Conservation (phyloP, 257 asterid species). For the Osmanthus fragrans region DNA sequence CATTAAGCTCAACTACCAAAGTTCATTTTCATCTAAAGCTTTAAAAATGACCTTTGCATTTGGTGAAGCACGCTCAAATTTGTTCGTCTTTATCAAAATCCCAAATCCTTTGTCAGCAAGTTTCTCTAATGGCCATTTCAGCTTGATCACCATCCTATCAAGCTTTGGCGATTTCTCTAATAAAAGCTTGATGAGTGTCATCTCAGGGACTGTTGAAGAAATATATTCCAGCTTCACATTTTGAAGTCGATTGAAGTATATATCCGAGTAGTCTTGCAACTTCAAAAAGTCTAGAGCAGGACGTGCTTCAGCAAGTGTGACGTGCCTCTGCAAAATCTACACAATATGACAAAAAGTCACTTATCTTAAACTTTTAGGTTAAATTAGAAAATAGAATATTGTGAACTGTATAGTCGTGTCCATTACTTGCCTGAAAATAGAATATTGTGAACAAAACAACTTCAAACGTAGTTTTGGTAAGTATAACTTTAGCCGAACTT, state of each 20-base stretch:
- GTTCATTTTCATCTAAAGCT: not conserved
- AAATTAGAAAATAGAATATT: not conserved
- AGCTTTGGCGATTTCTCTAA: not conserved
- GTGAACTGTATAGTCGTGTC: not conserved
- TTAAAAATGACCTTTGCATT: slow-evolving; percentile 13
- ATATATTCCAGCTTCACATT: slow-evolving; percentile 10
- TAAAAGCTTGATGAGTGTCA: slow-evolving; percentile 20
- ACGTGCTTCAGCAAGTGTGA: not conserved
- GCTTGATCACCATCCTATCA: not conserved
- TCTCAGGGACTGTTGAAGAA: not conserved
- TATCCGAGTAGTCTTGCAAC: slow-evolving; percentile 14
- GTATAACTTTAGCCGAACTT: too few relatives aligned
- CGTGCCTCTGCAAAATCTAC: not conserved
- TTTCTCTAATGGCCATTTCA: not conserved
- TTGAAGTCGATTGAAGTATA: slow-evolving; percentile 14
- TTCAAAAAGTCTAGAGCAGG: not conserved
- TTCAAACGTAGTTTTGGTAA: too few relatives aligned
- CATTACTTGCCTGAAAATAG: not conserved
- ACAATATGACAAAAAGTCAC: not conserved
- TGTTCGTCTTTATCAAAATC: not conserved
- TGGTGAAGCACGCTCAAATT: slow-evolving; percentile 9
- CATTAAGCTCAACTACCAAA: not conserved
- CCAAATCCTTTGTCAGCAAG: not conserved
- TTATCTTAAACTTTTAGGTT: not conserved
- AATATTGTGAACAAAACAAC: too few relatives aligned